Evolutionary conservation across 805 yeast species (phyloP).

Genomic region (Saccharomyces eubayanus): DNA sequence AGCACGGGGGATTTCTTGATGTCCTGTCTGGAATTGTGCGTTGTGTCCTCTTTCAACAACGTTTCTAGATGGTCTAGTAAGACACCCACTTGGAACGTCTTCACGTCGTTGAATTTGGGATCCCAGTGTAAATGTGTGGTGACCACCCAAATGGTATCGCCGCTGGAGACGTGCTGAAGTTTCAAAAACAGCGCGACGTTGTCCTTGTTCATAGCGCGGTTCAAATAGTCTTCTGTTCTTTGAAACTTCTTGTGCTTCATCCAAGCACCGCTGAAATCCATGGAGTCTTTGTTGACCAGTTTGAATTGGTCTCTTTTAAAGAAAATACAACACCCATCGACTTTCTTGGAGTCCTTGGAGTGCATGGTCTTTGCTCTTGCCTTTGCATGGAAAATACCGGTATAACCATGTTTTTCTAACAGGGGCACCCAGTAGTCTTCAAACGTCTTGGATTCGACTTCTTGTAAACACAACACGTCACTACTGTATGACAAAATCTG

Average conservation of each 20-base stretch:
- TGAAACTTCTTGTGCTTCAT: slow-evolving; percentile 79
- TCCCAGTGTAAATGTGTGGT: slow-evolving; percentile 98
- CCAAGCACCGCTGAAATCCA: slow-evolving; percentile 79
- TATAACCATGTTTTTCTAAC: slow-evolving; percentile 66
- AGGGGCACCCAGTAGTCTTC: slow-evolving; percentile 82
- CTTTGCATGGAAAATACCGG: slow-evolving; percentile 75
- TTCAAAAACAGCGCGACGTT: slow-evolving; percentile 75
- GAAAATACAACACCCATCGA: slow-evolving; percentile 97
- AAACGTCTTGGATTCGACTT: slow-evolving; percentile 80
- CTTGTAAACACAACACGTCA: slow-evolving; percentile 88
- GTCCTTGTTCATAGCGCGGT: slow-evolving; percentile 93
- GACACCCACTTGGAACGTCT: slow-evolving; percentile 90
- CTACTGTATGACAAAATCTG: slow-evolving; percentile 59
- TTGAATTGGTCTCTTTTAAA: slow-evolving; percentile 63
- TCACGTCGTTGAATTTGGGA: slow-evolving; percentile 92
- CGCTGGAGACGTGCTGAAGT: slow-evolving; percentile 64
- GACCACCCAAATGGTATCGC: slow-evolving; percentile 63
- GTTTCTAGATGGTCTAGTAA: slow-evolving; percentile 78
- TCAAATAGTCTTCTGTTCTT: slow-evolving; percentile 88
- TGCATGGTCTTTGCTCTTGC: slow-evolving; percentile 88
- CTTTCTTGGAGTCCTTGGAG: slow-evolving; percentile 72
- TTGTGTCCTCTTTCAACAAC: slow-evolving; percentile 42
- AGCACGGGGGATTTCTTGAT: slow-evolving; percentile 62
- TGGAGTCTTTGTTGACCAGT: slow-evolving; percentile 57
- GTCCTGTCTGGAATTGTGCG: slow-evolving; percentile 41